Base-by-base conservation (phyloP, 495 filamentous ascomycete species). In the Trichoderma orchidacearum region DNA sequence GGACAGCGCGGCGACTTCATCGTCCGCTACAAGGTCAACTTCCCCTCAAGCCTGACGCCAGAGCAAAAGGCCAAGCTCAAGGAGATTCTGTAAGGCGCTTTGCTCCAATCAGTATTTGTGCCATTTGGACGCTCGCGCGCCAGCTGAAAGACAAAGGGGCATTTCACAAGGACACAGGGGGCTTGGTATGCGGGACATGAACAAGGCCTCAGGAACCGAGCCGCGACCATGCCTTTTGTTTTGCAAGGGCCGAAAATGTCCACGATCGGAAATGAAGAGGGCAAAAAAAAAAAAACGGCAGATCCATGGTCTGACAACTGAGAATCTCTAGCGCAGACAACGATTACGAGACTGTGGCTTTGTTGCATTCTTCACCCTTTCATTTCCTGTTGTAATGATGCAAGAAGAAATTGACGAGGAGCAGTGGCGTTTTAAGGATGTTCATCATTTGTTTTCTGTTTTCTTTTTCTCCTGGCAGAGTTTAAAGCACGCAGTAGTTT, bases 21-120 rank as follows among this genome's bases (percentile, higher is more conserved):
- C 57, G 80, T 97, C n/a, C 85, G 80, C 12, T 87, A 94, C 53
- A 91, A 91, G 59, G 89, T 97, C 62, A 89, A 84, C 62, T 97
- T 95, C 75, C 93, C 93, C 5, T 81, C 80, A 2, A 83, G 68
- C 48, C 70, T 98, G 70, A 88, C 85, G 15, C 17, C 77, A 1
- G 68, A 72, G 1, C 90, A 96, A 73, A 98, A 95, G 76, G 70
- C 77, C 27, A 70, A 85, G 59, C 70, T 98, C 60, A 86, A 76
- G 67, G 83, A 91, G 59, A 85, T 95, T 55, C 73, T 98, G 59
- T 79, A 59, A 69, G 30, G 34, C n/a, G n/a, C n/a, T 28, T 2
- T 30, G 5, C 9, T n/a, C n/a, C n/a, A n/a, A n/a, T n/a, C n/a
- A n/a, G n/a, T n/a, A n/a, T n/a, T n/a, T n/a, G n/a, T 23, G 9